Conservation (phyloP, 805 yeast species). For the Maudiozyma pseudohumilis region DNA sequence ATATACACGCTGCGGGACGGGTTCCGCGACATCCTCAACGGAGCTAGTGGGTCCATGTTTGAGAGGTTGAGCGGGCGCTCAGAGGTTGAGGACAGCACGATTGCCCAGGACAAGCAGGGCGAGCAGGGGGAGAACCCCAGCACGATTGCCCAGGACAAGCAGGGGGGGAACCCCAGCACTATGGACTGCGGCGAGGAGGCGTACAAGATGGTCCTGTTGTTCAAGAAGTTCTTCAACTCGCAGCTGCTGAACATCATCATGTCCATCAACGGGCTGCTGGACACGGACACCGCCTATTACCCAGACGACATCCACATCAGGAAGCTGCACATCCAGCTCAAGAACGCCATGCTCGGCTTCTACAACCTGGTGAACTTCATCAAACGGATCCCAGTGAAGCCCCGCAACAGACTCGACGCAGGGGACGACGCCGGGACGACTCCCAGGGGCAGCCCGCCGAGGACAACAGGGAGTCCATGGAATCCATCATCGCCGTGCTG, state of each 20-base stretch:
- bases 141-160: neutral
- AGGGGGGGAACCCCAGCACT: no score
- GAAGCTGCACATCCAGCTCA: slow-evolving; percentile 8
- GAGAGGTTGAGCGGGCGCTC: neutral
- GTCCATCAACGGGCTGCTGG: no score
- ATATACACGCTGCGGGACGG: slow-evolving; percentile 3
- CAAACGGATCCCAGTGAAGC: slow-evolving; percentile 12
- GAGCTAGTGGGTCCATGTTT: neutral
- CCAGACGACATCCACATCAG: neutral
- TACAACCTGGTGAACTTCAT: slow-evolving; percentile 16
- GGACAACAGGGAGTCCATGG: slow-evolving; percentile 1
- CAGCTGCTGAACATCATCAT: no score
- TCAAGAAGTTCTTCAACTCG: no score
- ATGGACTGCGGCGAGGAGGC: no score
- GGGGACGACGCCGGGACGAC: neutral
- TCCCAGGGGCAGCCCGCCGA: neutral
- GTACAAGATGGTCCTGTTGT: no score
- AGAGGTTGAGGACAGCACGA: neutral
- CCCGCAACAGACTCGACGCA: no score
- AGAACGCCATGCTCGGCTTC: slow-evolving; percentile 20
- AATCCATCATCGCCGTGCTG: slow-evolving; percentile 12
- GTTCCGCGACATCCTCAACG: slow-evolving; percentile 4
- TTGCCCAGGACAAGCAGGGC: neutral
- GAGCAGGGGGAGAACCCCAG: no score
- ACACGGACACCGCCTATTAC: no score